Conservation (phyloP, 2,329 filamentous ascomycete species). For the Sphaerulina musiva region DNA sequence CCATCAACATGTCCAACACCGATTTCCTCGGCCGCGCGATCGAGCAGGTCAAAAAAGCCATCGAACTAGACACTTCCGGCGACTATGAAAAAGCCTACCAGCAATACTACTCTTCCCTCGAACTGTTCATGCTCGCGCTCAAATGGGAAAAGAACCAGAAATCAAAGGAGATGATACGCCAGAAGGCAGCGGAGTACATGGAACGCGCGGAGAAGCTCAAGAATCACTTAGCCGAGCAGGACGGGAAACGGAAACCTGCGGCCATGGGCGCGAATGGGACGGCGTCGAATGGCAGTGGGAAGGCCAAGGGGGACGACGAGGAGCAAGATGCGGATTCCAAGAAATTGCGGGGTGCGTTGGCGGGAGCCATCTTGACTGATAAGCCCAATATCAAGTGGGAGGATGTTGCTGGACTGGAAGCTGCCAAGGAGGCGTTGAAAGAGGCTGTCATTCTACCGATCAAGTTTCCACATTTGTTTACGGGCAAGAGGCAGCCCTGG, state of each 20-base stretch:
- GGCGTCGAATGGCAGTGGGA: constrained; percentile 56
- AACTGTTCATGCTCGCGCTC: constrained; percentile 96
- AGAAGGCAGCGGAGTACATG: constrained; percentile 95
- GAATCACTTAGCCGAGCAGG: constrained; percentile 70
- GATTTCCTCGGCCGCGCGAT: constrained; percentile 97
- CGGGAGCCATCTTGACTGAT: constrained; percentile 87
- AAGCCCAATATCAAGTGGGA: constrained; percentile 97
- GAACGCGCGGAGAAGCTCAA: constrained; percentile 98
- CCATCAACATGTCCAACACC: constrained; percentile 71
- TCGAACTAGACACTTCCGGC: constrained; percentile 88
- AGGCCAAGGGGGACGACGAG: constrained; percentile 58
- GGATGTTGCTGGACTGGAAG: constrained; percentile 90
- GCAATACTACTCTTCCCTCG: constrained; percentile 88
- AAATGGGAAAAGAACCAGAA: constrained; percentile 99
- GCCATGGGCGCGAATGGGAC: constrained; percentile 68
- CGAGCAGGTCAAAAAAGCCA: constrained; percentile 93
- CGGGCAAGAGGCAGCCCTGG: constrained; percentile 94
- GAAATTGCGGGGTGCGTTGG: constrained; percentile 85
- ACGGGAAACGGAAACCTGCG: constrained; percentile 61
- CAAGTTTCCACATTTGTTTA: constrained; percentile 95
- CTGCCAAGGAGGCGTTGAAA: constrained; percentile 92
- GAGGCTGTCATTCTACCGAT: constrained; percentile 97
- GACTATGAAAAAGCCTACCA: constrained; percentile 98
- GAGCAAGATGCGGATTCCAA: constrained; percentile 77
- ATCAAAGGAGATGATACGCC: constrained; percentile 93